Evolutionary conservation across 192 early-diverging fungal species (phyloP), one percentile per base, ranked within the genome.

Genomic region (Chytriomyces hyalinus): DNA sequence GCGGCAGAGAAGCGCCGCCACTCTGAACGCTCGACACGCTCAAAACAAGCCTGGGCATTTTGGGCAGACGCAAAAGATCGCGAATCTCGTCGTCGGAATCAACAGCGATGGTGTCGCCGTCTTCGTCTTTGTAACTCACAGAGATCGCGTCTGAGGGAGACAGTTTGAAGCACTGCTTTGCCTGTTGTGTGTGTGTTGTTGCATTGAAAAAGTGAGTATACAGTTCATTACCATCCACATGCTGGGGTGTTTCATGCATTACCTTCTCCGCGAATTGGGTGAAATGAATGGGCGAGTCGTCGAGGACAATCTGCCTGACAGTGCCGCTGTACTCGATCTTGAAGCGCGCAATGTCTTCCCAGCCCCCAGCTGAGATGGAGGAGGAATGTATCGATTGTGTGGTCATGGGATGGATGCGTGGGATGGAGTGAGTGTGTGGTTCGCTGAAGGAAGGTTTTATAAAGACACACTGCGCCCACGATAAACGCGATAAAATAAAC

Each of bases 101-200:
- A 46, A 73, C 45, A 13, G 17, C 28, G 22, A 73, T 73, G 44
- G 71, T 44, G 46, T 73, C 71, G 43, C 71, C 71, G 45, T 73
- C 71, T 73, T 73, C 60, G 60, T 73, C 71, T 43, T 48, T 26
- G 71, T 73, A 73, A n/a, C 36, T 47, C 8, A 60, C 71, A 49
- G 61, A 17, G n/a, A 73, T 48, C 7, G 60, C 6, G 11, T 9
- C 2, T 3, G n/a, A 4, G 59, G 17, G 10, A 22, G 71, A 43
- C 15, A 73, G 53, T 9, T 28, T 9, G 71, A 73, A 73, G 7
- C 44, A 13, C n/a, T 61, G 10, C 20, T 26, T 63, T 26, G 45
- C 61, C 71, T 73, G 49, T 13, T 13, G 24, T 65, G 1, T 2
- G 1, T 15, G n/a, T n/a, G n/a, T n/a, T n/a, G 11, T 7, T 67